Evolutionary conservation across 441 rosid species (phyloP), one percentile per base, ranked within the genome.

Genomic region (Syzygium malaccense): DNA sequence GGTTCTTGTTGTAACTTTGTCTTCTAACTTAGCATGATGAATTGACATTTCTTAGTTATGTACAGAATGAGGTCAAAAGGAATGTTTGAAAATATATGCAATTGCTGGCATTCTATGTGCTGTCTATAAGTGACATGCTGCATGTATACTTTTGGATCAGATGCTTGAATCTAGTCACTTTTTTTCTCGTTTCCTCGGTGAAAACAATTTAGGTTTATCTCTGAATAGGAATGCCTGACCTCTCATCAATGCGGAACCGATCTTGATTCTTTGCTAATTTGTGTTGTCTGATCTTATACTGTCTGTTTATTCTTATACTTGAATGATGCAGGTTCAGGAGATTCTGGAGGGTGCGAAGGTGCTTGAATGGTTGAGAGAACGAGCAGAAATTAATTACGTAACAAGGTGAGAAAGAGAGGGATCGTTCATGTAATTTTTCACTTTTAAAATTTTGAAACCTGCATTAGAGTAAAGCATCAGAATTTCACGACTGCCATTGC

Each of bases 301-400:
- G 55, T 30, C 7, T 60, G n/a, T 56, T 86, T 20, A 45, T 37
- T 12, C 62, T 85, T 53, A 8, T 20, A 32, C 62, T 85, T 14
- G 85, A 84, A 18, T 58, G 89, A 89, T 55, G 85, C 91, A 96
- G 99, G 99, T 98, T 87, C 97, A 94, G 94, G 99, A 98, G 86
- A 90, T 96, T 80, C 92, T 98, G 37, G 99, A 98, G 90, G 99
- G 98, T 88, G 99, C 99, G 51, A 96, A 95, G 92, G 99, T 98
- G 93, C 97, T 98, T 62, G 99, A 96, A 89, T 98, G 99, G 99
- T 91, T 98, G 91, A 95, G 92, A 95, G 96, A 94, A 92, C 94
- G 88, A 85, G 95, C 97, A 2, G 96, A 96, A 66, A 93, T 98
- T 91, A 94, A 91, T 88, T 96, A 96, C 88, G 83, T 94, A 55